Base-by-base conservation (phyloP, 768 basidiomycete species). In the Phlebiopsis flavidoalba region DNA sequence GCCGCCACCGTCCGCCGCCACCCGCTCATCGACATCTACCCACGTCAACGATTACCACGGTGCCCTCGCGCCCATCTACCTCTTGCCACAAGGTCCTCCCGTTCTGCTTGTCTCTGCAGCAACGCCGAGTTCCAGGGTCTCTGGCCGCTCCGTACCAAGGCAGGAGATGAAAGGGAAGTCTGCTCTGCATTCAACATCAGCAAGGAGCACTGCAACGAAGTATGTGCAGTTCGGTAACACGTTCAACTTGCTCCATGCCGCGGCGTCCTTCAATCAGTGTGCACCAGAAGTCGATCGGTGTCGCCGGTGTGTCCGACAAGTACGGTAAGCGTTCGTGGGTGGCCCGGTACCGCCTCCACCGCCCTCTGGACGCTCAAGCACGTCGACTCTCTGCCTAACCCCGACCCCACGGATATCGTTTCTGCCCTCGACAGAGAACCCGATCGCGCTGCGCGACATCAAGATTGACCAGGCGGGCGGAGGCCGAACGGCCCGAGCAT, bases 141-240 rank as follows among this genome's bases (percentile, higher is more conserved):
- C 24, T 96, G 95, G 95, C 91, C 95, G 6, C 82, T 97, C 24
- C 89, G 95, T 50, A 97, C 95, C 40, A 96, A 96, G 78, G 94
- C 95, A 70, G 6, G 26, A 31, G 95, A 97, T 73, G 95, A 95
- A 93, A 95, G 93, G 77, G 95, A 97, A 73, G 95, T 97, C 51
- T 97, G 95, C 72, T 95, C 95, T 3, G 95, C 95, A 3, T 97
- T 97, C 83, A 96, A 96, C 74, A 91, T 97, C 73, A 90, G 90
- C 79, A 96, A 96, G 75, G 94, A 95, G 69, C 82, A 93, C 69
- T 97, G 95, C 78, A n/a, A 92, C 89, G 56, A 95, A 95, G 81
- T 97, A 97, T 70, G 93, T 97, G 48, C 95, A 97, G 74, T 97
- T 97, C 72, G 95, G 95, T 63, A 97, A 97, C 79, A 97, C 95